phyloP scores from a whole-genome alignment of 1,284 basidiomycete species.

The Moniliella sp. region DNA sequence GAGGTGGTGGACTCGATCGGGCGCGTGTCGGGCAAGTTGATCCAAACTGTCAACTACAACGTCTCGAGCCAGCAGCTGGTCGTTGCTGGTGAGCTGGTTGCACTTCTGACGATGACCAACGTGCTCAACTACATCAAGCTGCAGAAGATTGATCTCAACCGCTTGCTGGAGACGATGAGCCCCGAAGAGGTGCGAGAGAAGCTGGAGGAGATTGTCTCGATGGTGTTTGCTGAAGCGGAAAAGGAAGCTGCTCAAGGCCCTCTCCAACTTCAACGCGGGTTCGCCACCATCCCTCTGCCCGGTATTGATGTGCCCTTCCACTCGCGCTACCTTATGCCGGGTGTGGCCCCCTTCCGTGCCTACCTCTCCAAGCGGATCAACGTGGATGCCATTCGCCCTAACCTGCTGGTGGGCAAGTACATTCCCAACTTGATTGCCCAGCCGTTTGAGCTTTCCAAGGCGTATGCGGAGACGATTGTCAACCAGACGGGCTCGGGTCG shows the following conservation, averaged over 20 bases:
- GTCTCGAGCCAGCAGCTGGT: constrained; percentile 59
- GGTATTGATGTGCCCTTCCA: constrained; percentile 99
- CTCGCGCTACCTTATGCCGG: constrained; percentile 79
- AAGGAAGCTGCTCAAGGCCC: constrained; percentile 64
- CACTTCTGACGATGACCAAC: constrained; percentile 77
- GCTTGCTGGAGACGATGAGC: constrained; percentile 60
- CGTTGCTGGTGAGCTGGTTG: constrained; percentile 80
- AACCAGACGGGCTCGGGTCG: constrained; percentile 48
- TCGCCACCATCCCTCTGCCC: constrained; percentile 43
- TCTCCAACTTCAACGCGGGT: constrained; percentile 83
- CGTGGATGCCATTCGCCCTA: constrained; percentile 46
- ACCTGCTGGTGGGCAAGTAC: constrained; percentile 51
- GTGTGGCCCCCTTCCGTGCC: constrained; percentile 81
- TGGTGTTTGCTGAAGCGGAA: constrained; percentile 51
- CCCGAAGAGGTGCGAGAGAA: constrained; percentile 77
- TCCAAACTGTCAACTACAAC: constrained; percentile 73
- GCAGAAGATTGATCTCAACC: constrained; percentile 82
- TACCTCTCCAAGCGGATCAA: constrained; percentile 97
- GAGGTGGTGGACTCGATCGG: constrained; percentile 79
- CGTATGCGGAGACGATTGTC: constrained; percentile 68
- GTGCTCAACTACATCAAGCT: constrained; percentile 89
- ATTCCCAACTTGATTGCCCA: constrained; percentile 89
- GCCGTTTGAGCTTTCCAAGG: constrained; percentile 70
- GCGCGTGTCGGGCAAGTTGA: constrained; percentile 47
- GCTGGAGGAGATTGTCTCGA: constrained; percentile 67